A percentile compares a stretch with the other conserved stretches of the same genome.
Evolutionary conservation across 352 stramenopile species (phyloP).

Genomic region (Aphanomyces euteiches): DNA sequence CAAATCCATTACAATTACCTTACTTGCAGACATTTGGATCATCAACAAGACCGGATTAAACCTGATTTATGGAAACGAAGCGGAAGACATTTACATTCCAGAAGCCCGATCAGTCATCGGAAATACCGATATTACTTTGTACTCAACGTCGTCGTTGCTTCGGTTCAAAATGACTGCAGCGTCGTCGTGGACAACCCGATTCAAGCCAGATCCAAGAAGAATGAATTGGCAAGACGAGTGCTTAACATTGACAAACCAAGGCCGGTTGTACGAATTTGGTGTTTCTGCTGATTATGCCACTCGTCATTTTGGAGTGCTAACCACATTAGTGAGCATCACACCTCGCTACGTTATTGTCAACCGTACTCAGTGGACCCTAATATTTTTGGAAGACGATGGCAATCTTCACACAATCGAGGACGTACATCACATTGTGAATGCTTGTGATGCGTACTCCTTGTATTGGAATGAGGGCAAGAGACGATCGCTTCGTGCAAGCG

Average conservation of each 20-base stretch:
- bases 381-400: constrained; percentile 53
- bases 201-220: constrained; percentile 62
- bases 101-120: constrained; percentile 62
- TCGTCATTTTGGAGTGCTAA: constrained; percentile 75
- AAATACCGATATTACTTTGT: constrained; percentile 70
- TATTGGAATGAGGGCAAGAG: constrained; percentile 67
- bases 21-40: constrained; percentile 73
- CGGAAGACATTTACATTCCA: constrained; percentile 57
- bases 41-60: constrained; percentile 78
- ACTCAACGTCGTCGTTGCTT: constrained; percentile 51
- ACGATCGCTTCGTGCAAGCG: constrained; percentile 49
- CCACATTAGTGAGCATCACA: constrained; percentile 79
- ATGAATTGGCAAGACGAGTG: constrained; percentile 85
- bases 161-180: constrained; percentile 48
- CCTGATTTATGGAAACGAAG: constrained; percentile 64
- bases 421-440: constrained; percentile 62
- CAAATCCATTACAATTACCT: constrained; percentile 45
- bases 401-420: neutral
- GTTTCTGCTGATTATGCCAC: constrained; percentile 78
- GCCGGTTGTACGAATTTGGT: constrained; percentile 68
- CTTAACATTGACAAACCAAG: constrained; percentile 44
- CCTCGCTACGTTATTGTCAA: constrained; percentile 78
- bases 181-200: constrained; percentile 65
- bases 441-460: constrained; percentile 68
- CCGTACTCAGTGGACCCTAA: constrained; percentile 53